A percentile compares a stretch with the other conserved stretches of the same genome.
Evolutionary conservation across 768 basidiomycete species (phyloP).

Genomic region (Lyophyllum shimeji): DNA sequence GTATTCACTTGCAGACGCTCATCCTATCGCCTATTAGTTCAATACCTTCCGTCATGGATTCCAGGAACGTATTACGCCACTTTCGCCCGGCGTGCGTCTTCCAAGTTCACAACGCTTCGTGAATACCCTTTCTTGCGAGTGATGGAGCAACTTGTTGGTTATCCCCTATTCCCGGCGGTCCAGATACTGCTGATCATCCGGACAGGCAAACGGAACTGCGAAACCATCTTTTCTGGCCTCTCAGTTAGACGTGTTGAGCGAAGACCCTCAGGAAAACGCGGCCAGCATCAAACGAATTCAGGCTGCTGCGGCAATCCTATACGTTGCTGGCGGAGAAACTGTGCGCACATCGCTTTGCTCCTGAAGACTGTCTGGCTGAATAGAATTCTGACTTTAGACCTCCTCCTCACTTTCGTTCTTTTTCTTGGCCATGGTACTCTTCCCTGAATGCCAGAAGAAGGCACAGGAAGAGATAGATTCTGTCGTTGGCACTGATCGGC

Average conservation of each 20-base stretch:
- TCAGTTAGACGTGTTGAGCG: slow-evolving; percentile 3
- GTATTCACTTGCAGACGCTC: neutral
- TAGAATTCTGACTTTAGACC: slow-evolving; percentile 12
- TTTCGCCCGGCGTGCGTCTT: slow-evolving; percentile 1
- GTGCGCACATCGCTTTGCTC: slow-evolving; percentile 1
- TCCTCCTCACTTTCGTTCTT: slow-evolving; percentile 20
- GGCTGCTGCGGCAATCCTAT: slow-evolving; percentile 6
- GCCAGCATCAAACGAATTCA: neutral
- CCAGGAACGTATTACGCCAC: slow-evolving; percentile 13
- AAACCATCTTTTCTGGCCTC: slow-evolving; percentile 12
- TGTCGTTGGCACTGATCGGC: slow-evolving; percentile 22
- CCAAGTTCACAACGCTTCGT: slow-evolving; percentile 4
- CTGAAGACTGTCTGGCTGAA: neutral
- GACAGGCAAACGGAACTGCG: slow-evolving; percentile 10
- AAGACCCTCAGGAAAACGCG: neutral
- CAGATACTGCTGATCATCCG: neutral
- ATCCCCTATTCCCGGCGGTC: neutral
- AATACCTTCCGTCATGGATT: slow-evolving; percentile 15
- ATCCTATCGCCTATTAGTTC: neutral
- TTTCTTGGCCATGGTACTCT: slow-evolving; percentile 29
- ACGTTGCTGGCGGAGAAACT: slow-evolving; percentile 14
- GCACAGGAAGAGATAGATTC: slow-evolving; percentile 30
- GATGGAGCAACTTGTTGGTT: slow-evolving; percentile 13
- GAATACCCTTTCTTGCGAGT: slow-evolving; percentile 18
- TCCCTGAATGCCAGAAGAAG: slow-evolving; percentile 27